Base-by-base conservation (phyloP, 495 filamentous ascomycete genomes). In the Entonaema liquescens region DNA sequence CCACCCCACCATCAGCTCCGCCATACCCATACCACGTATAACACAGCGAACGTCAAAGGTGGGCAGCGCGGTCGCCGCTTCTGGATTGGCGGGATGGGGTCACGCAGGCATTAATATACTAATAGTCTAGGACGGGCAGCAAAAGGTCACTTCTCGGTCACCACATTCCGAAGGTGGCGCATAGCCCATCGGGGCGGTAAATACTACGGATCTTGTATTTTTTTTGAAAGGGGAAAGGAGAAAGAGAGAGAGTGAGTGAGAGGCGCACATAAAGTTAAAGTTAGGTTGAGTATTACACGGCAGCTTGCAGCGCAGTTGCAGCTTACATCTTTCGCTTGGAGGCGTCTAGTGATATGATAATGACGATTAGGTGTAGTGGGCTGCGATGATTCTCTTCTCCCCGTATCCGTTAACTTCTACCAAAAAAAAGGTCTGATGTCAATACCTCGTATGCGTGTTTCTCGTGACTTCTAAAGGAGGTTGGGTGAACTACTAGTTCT, bases 111-210 rank as follows among this genome's bases (percentile, higher is more conserved):
- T 63, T 54, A 59, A 62, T 62, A 67, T 67, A 62, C 26, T 29
- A n/a, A 28, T 50, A 29, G 44, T 31, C 31, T 55, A n/a, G 26
- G 23, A 31, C 13, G 29, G 57, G 23, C 52, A n/a, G n/a, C n/a
- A n/a, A n/a, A n/a, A n/a, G n/a, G n/a, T n/a, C n/a, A 62, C 57
- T 21, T 17, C 50, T 67, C 68, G 68, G 68, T 71, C 57, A 50
- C 58, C 23, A 66, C 35, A 71, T 59, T 71, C 68, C 68, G 68
- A 67, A 54, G 66, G 63, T 63, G 63, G 59, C 58, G 42, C 59
- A 62, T 53, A 49, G 68, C 63, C 62, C 53, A 60, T 58, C 42
- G 38, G 49, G 40, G 52, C 31, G 58, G 68, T 69, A 59, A 23
- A 40, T 21, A 29, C 11, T 15, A 3, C 15, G 13, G 49, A 53